Conservation (phyloP, 306 rosid genomes). For the Senna siamea region DNA sequence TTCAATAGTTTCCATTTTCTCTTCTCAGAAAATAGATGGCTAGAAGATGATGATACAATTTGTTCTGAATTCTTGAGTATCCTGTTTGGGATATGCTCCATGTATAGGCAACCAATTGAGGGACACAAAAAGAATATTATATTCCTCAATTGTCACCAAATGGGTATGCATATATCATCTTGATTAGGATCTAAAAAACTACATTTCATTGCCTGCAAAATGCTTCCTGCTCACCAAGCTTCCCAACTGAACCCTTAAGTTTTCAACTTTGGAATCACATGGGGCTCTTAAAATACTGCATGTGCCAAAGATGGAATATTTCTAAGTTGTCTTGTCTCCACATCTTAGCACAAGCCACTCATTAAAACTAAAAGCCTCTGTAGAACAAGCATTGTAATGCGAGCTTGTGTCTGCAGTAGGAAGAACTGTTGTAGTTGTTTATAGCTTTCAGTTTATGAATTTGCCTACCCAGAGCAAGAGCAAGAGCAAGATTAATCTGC, state of each 20-base stretch:
- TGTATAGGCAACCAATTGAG: neutral
- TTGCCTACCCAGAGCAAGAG: conserved; percentile 38
- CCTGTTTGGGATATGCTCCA: neutral
- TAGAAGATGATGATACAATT: neutral
- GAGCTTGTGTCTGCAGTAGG: conserved; percentile 27
- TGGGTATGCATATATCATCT: conserved; percentile 13
- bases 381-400: conserved; percentile 1
- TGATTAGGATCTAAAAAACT: conserved; percentile 29
- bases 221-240: conserved; percentile 14
- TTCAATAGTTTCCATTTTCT: conserved; percentile 16
- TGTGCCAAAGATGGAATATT: conserved; percentile 27
- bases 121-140: conserved; percentile 35
- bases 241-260: conserved; percentile 30
- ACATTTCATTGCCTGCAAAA: conserved; percentile 18
- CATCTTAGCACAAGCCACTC: neutral
- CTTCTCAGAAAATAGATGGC: neutral
- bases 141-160: conserved; percentile 23
- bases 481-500: conserved; percentile 14
- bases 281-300: conserved; percentile 16
- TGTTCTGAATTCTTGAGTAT: neutral
- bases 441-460: conserved; percentile 26
- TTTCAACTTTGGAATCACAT: conserved; percentile 21
- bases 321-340: neutral
- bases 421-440: conserved; percentile 11
- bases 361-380: conserved; percentile 11